Percentiles rank a stretch among this genome's conserved stretches.
Conservation (phyloP, 495 filamentous ascomycete species). For the Aspergillus panamensis region DNA sequence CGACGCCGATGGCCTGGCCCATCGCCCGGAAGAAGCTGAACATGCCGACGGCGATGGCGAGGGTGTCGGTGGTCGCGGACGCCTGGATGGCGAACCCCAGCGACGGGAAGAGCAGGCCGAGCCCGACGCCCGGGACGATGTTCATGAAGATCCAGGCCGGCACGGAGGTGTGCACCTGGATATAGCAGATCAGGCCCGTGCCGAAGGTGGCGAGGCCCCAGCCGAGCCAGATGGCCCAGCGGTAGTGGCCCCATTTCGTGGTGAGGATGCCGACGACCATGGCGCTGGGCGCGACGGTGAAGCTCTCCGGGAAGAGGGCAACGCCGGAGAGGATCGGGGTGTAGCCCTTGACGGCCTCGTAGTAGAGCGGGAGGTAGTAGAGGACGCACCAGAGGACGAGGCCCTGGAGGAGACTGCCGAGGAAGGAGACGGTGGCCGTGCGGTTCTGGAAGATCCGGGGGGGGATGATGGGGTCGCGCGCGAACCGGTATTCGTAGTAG, state of each 20-base stretch:
- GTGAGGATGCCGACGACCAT: constrained; percentile 48
- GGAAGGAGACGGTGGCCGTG: constrained; percentile 43
- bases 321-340: constrained; percentile 45
- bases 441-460: constrained; percentile 47
- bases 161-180: constrained; percentile 43
- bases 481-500: constrained; percentile 23
- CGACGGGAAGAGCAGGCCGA: constrained; percentile 48
- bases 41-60: constrained; percentile 49
- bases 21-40: constrained; percentile 54
- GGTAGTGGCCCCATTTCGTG: constrained; percentile 43
- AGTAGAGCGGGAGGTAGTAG: constrained; percentile 49
- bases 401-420: constrained; percentile 47
- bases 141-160: constrained; percentile 48
- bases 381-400: constrained; percentile 48
- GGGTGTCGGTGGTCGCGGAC: constrained; percentile 37
- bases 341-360: constrained; percentile 51
- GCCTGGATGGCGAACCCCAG: constrained; percentile 50
- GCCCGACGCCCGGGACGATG: constrained; percentile 47
- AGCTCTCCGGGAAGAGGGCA: constrained; percentile 47
- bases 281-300: constrained; percentile 50
- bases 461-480: constrained; percentile 50
- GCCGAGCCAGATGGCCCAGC: constrained; percentile 51
- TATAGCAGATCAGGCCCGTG: constrained; percentile 44
- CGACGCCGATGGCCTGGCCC: constrained; percentile 54
- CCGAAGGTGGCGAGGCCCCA: constrained; percentile 50